Evolutionary conservation across 495 filamentous ascomycete genomes (phyloP).

Genomic region (Podospora sp.): DNA sequence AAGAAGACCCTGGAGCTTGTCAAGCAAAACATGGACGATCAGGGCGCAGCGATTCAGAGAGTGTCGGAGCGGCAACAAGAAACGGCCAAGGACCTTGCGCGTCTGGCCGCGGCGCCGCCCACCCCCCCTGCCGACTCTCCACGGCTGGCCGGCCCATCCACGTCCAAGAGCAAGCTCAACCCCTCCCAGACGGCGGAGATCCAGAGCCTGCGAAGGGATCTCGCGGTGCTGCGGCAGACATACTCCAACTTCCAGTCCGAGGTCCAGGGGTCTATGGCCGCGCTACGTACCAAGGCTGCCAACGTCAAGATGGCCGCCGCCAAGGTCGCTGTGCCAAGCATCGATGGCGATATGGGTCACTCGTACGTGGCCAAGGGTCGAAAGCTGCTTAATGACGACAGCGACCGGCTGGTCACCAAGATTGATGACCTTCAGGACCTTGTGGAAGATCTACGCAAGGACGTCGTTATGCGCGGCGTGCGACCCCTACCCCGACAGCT

Average conservation of each 20-base stretch:
- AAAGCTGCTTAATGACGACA: constrained; percentile 79
- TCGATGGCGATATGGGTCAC: constrained; percentile 73
- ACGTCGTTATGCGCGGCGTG: constrained; percentile 91
- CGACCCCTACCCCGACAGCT: constrained; percentile 90
- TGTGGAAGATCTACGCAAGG: constrained; percentile 95
- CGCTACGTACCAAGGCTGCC: constrained; percentile 75
- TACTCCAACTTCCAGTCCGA: constrained; percentile 89
- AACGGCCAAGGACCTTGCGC: constrained; percentile 85
- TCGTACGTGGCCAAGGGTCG: constrained; percentile 83
- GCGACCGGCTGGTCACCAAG: constrained; percentile 79
- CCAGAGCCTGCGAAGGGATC: constrained; percentile 81
- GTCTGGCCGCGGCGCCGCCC: constrained; percentile 70
- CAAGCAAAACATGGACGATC: constrained; percentile 75
- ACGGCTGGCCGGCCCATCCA: constrained; percentile 27
- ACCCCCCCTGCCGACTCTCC: constrained; percentile 40
- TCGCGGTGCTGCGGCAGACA: constrained; percentile 90
- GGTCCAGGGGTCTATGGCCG: constrained; percentile 82
- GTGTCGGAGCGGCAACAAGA: constrained; percentile 94
- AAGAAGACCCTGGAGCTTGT: constrained; percentile 80
- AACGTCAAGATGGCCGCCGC: constrained; percentile 75
- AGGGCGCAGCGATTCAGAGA: constrained; percentile 74
- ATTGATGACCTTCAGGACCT: constrained; percentile 96
- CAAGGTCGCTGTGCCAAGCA: constrained; percentile 63
- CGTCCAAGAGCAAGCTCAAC: constrained; percentile 40
- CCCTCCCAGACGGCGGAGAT: constrained; percentile 68